These are phyloP conservation scores for Cladosporium sp. DNA, from an alignment of 2,329 filamentous ascomycete genomes.

Conservation along the genomic window DNA sequence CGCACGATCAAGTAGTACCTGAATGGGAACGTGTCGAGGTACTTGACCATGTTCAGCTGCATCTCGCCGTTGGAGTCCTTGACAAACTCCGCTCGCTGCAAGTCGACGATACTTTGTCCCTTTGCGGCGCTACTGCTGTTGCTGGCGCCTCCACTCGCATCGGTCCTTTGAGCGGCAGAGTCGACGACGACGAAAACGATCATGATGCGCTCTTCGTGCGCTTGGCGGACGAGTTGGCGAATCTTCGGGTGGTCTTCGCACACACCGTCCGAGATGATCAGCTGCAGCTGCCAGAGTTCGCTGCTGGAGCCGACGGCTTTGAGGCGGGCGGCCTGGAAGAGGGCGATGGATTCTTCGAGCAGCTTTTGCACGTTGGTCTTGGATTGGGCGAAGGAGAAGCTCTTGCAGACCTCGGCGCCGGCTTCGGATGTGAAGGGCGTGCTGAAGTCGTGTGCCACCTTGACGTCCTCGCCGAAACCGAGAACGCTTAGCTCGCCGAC, in stretches of 20 bases:
- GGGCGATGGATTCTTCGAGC: constrained; percentile 70
- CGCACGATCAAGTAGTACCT: constrained; percentile 94
- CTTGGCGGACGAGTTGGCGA: constrained; percentile 75
- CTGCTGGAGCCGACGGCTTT: constrained; percentile 49
- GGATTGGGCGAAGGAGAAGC: constrained; percentile 80
- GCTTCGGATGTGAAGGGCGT: constrained; percentile 76
- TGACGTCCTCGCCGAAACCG: constrained; percentile 80
- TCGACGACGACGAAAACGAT: constrained; percentile 98
- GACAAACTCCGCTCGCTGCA: constrained; percentile 82
- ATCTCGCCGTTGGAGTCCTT: constrained; percentile 60
- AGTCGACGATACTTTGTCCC: constrained; percentile 69
- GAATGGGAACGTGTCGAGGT: constrained; percentile 95
- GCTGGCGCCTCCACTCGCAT: constrained; percentile 9
- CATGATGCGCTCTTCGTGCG: constrained; percentile 93
- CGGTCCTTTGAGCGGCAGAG: constrained; percentile 35
- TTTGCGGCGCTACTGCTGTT: constrained; percentile 32
- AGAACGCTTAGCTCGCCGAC: constrained; percentile 89
- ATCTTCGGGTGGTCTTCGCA: constrained; percentile 87
- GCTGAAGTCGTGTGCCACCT: constrained; percentile 81
- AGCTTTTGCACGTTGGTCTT: constrained; percentile 81
- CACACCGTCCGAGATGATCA: constrained; percentile 91
- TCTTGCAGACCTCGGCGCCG: constrained; percentile 77
- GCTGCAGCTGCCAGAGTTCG: constrained; percentile 91
- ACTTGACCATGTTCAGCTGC: constrained; percentile 77
- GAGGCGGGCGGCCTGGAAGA: constrained; percentile 73